A percentile compares a stretch with the other conserved stretches of the same genome.
Conservation (phyloP, 106 monocot species). For the Dendrobium huoshanense region DNA sequence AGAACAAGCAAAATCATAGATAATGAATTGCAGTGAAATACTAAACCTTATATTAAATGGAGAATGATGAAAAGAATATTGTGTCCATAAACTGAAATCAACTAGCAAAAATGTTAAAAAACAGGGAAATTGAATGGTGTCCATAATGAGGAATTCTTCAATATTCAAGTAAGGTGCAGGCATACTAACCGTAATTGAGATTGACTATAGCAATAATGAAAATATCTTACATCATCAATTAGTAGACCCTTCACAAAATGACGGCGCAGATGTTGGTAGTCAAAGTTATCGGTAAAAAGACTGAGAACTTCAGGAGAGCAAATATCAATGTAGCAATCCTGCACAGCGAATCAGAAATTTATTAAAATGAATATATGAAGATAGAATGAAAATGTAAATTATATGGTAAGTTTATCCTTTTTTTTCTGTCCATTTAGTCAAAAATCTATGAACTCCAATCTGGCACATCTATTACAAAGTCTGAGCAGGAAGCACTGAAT, state of each 20-base stretch:
- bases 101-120: background rate
- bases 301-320: conserved; percentile 95
- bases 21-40: background rate
- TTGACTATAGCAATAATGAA: background rate
- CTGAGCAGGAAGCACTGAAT: background rate
- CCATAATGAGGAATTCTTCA: background rate
- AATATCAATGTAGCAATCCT: conserved; percentile 99
- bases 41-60: background rate
- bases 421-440: background rate
- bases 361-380: background rate
- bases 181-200: background rate
- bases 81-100: background rate
- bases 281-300: conserved; percentile 95
- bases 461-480: background rate
- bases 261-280: conserved; percentile 97
- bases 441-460: background rate
- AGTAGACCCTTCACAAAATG: conserved; percentile 98
- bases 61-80: background rate
- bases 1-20: background rate
- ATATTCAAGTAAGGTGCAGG: background rate
- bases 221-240: conserved; percentile 79
- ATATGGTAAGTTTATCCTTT: background rate
- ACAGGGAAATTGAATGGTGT: background rate
- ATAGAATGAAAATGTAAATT: background rate
- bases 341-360: conserved; percentile 14